phyloP scores from a whole-genome alignment of 2,329 filamentous ascomycete genomes.

The Xylaria sp. region DNA sequence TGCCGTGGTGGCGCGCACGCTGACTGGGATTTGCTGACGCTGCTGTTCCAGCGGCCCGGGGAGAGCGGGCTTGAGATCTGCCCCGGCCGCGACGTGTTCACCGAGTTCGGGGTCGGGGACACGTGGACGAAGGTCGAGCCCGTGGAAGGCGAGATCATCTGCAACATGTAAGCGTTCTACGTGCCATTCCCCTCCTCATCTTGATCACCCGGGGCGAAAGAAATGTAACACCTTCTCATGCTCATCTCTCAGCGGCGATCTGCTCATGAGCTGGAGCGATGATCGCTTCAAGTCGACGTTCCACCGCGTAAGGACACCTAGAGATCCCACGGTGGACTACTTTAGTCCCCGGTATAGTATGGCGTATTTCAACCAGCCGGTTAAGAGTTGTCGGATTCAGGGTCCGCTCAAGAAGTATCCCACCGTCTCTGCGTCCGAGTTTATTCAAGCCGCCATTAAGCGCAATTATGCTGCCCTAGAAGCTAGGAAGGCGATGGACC shows the following conservation, averaged over 20 bases:
- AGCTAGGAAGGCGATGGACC: constrained; percentile 55
- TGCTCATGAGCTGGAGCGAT: constrained; percentile 75
- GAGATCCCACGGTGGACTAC: constrained; percentile 62
- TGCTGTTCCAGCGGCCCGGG: constrained; percentile 70
- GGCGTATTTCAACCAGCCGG: constrained; percentile 74
- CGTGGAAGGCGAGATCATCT: constrained; percentile 65
- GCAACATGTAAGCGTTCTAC: constrained; percentile 62
- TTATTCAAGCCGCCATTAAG: constrained; percentile 67
- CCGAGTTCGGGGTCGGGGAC: constrained; percentile 68
- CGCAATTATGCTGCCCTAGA: constrained; percentile 65
- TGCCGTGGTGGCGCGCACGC: constrained; percentile 72
- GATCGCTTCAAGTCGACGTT: constrained; percentile 75
- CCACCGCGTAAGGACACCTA: constrained; percentile 71
- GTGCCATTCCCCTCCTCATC: background rate
- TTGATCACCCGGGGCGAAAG: background rate
- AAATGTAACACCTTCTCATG: constrained; percentile 10
- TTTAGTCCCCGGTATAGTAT: constrained; percentile 72
- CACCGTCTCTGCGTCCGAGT: constrained; percentile 68
- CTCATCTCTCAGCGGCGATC: constrained; percentile 59
- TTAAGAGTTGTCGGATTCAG: constrained; percentile 67
- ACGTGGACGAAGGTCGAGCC: constrained; percentile 72
- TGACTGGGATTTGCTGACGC: constrained; percentile 71
- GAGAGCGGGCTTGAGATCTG: constrained; percentile 73
- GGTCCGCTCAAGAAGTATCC: constrained; percentile 72
- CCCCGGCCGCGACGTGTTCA: constrained; percentile 70